Evolutionary conservation across 768 basidiomycete genomes (phyloP), one percentile per base, ranked within the genome.

Genomic region (Leccinum uliginosum): DNA sequence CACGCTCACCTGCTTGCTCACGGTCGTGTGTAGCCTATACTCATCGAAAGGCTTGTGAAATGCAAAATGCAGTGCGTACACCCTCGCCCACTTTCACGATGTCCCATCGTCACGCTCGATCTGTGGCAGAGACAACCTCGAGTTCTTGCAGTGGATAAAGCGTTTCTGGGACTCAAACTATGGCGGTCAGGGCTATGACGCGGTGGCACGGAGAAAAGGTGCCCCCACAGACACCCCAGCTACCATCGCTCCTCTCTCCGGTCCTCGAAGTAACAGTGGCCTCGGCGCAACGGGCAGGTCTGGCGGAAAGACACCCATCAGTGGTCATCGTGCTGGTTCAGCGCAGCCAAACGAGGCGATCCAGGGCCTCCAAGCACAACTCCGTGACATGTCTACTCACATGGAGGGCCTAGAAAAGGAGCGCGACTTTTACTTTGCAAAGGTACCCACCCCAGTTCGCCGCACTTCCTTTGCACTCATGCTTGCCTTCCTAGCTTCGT

Each of bases 91-190:
- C 51, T 19, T 49, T 12, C 46, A 48, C 48, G 45, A 62, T 62
- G 14, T 23, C 47, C 17, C 38, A 46, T 58, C 58, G 59, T 73
- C 55, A 66, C 55, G 17, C 17, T 19, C 23, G 49, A 50, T 51
- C 57, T 53, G 26, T 51, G 30, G 49, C 65, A 91, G 91, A 74
- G 97, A 98, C 74, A 99, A 99, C 73, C 86, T 99, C 63, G 97
- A 99, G 69, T 98, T 99, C 77, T 73, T 95, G 55, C 97, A 99
- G 74, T 99, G 96, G 96, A 81, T 92, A 66, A 93, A 93, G 69
- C 87, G 89, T 23, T 98, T 87, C 74, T 98, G 97, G 96, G 94
- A 98, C 65, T 74, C 83, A 26, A 93, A 95, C 77, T 94, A 86
- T 69, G 84, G 86, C 17, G 96, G 94, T 3, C 85, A 89, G 56